Evolutionary conservation across 176 grass and related monocot species (phyloP), one percentile per base, ranked within the genome.

Genomic region (Triticum dicoccoides): DNA sequence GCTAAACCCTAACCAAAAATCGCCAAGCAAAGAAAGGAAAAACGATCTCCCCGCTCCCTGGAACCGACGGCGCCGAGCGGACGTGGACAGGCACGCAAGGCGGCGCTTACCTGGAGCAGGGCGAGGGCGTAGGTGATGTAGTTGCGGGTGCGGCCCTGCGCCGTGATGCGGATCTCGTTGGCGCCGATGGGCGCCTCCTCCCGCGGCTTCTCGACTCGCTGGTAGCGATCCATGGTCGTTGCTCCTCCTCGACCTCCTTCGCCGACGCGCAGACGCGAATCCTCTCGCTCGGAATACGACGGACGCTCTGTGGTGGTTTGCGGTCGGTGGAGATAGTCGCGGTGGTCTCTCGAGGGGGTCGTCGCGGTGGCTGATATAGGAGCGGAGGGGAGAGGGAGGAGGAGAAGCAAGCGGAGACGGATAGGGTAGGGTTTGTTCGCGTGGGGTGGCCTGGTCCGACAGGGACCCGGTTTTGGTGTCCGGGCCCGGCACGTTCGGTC

Each of bases 111-210:
- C 92, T 93, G 83, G 62, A 93, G 89, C 86, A 93, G 72, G 41
- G 68, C 84, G 24, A 88, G 89, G 67, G 92, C 92, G 63, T 93
- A 93, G 86, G 84, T 86, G 81, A 93, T 93, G 92, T 91, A 89
- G 86, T 86, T 93, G 76, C 92, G 87, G 10, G 86, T 85, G 35
- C 92, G 86, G 2, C 92, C 92, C 83, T 93, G 89, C 80, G 92
- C 79, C 39, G 89, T 93, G 86, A 93, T 91, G 82, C 92, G 87
- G 66, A 93, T 93, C 86, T 93, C 92, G 75, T 93, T 91, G 82
- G 86, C 80, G 20, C 86, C 89, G 54, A 93, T 88, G 35, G 89
- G 20, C 51, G 74, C 47, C 86, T 91, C 86, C 89, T 83, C 86
- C 79, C 92, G 83, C 83, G 86, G 80, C 89, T 88, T 93, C 89